Evolutionary conservation across 2,329 filamentous ascomycete species (phyloP).

Genomic region (Calonectria naviculata): DNA sequence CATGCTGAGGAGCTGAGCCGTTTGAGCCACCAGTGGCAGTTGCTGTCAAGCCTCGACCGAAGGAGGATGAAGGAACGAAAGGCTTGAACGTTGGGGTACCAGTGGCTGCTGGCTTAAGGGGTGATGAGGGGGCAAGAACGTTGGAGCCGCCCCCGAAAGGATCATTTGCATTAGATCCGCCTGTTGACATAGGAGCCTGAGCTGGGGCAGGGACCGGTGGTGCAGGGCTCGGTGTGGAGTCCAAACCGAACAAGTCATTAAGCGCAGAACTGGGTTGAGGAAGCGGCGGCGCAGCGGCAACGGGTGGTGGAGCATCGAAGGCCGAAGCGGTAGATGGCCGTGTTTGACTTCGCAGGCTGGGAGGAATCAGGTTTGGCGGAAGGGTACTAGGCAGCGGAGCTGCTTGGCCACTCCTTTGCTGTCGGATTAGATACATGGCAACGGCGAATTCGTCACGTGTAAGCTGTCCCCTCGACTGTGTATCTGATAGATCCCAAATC

Average conservation of each 20-base stretch:
- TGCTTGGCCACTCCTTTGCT: constrained; percentile 79
- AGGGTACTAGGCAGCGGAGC: constrained; percentile 78
- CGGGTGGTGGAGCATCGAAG: constrained; percentile 59
- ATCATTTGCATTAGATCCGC: constrained; percentile 74
- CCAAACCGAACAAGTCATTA: constrained; percentile 93
- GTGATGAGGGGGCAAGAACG: constrained; percentile 63
- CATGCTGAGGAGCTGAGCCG: constrained; percentile 42
- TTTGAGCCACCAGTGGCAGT: constrained; percentile 72
- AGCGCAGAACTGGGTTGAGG: constrained; percentile 81
- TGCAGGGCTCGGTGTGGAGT: constrained; percentile 60
- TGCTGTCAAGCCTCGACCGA: constrained; percentile 86
- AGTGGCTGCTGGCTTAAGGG: constrained; percentile 60
- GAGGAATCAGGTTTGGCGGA: constrained; percentile 85
- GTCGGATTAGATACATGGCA: constrained; percentile 95
- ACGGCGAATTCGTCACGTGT: constrained; percentile 94
- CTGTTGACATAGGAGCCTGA: constrained; percentile 75
- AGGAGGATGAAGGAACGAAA: constrained; percentile 91
- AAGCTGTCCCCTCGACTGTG: constrained; percentile 88
- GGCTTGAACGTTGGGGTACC: constrained; percentile 78
- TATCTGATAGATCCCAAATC: constrained; percentile 97
- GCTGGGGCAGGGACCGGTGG: constrained; percentile 62
- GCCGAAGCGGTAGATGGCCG: constrained; percentile 64
- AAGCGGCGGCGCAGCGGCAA: constrained; percentile 49
- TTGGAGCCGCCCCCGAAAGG: constrained; percentile 68
- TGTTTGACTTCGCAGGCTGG: constrained; percentile 78